These are phyloP conservation scores for Pinus taeda DNA, from an alignment of 75 land plant species.

Conservation along the genomic window DNA sequence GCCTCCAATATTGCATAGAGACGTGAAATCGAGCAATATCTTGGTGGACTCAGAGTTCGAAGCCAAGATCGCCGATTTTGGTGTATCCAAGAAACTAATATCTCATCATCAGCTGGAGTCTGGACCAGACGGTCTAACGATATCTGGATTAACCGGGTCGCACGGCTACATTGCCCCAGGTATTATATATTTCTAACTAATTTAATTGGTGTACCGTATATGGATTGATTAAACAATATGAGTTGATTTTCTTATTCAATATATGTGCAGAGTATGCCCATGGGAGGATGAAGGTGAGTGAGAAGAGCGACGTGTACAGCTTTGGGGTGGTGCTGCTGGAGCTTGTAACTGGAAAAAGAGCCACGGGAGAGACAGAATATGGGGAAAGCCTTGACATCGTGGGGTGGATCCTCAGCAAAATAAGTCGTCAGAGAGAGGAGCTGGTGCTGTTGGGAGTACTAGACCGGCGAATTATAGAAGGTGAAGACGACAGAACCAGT, in stretches of 20 bases:
- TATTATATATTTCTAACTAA: conserved; percentile 4
- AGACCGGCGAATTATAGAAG: background rate
- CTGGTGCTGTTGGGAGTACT: background rate
- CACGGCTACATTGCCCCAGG: background rate
- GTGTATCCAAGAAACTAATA: conserved; percentile 27
- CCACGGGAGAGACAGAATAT: conserved; percentile 17
- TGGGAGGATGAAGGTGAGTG: conserved; percentile 20
- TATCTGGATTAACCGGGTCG: background rate
- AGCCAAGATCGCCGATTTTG: conserved; percentile 62
- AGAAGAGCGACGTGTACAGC: conserved; percentile 44
- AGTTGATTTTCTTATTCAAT: too few species aligned
- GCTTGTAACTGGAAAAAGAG: conserved; percentile 28
- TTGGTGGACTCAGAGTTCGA: conserved; percentile 41
- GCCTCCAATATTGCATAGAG: conserved; percentile 50
- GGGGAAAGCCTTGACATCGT: conserved; percentile 38
- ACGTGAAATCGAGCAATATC: conserved; percentile 53
- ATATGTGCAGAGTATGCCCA: conserved; percentile 26
- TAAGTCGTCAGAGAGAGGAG: background rate
- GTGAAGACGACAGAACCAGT: too few species aligned
- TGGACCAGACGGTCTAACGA: background rate
- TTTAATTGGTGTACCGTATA: conserved; percentile 11
- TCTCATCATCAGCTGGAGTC: background rate
- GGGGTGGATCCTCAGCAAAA: conserved; percentile 10
- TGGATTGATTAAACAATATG: conserved; percentile 16
- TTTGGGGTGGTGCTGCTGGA: conserved; percentile 47